phyloP scores from a whole-genome alignment of 129 eudicot genomes.

The Artemisia tridentata region DNA sequence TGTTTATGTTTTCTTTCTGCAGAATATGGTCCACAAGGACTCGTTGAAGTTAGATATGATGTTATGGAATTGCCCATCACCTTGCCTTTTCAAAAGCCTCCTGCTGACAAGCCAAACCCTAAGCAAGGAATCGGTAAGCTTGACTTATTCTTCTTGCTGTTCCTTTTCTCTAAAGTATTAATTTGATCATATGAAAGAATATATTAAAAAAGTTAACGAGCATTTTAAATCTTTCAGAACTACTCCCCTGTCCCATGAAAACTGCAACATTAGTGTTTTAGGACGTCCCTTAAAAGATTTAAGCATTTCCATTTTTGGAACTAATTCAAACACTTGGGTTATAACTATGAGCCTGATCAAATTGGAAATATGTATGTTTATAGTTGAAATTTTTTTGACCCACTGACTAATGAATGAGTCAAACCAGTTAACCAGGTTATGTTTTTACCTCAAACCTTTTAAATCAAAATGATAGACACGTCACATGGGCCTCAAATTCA shows the following conservation, averaged over 20 bases:
- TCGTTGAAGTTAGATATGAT: slow-evolving; percentile 68
- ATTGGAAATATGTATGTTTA: not conserved
- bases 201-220: not conserved
- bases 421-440: not conserved
- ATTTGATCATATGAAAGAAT: not conserved
- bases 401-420: not conserved
- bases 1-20: slow-evolving; percentile 22
- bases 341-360: not conserved
- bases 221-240: too few relatives aligned
- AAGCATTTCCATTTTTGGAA: slow-evolving; percentile 11
- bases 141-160: slow-evolving; percentile 4
- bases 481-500: not conserved
- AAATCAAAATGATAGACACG: not conserved
- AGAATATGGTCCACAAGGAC: slow-evolving; percentile 70
- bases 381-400: not conserved
- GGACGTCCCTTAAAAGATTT: not conserved
- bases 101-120: slow-evolving; percentile 90
- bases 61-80: slow-evolving; percentile 74
- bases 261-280: not conserved
- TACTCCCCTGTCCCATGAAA: too few relatives aligned
- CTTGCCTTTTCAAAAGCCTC: slow-evolving; percentile 93
- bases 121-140: slow-evolving; percentile 93
- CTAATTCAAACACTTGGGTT: not conserved
- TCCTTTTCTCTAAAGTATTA: not conserved
- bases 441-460: not conserved